Base-by-base conservation (phyloP, 148 eudicot genomes). In the Salicornia ramosissima region DNA sequence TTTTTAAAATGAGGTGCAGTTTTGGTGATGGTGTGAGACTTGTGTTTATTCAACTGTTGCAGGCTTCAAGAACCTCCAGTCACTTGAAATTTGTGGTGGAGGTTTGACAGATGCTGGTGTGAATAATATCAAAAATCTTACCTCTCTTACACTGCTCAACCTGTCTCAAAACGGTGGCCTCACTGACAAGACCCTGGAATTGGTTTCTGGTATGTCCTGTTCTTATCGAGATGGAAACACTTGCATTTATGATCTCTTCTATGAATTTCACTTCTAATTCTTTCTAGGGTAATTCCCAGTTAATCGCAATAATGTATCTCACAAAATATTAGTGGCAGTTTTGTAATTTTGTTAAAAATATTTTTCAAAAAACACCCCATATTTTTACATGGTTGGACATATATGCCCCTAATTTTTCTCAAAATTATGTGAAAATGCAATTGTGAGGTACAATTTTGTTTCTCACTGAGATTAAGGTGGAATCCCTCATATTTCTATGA, bases 1-100 rank as follows among this genome's bases (percentile, higher is more conserved):
- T 36, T 4, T 36, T 36, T 36, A 8, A 36, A 36, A 36, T 36
- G 40, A 36, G 40, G 34, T 47, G 43, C 57, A 18, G 29, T 28
- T 4, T 42, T 51, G 19, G 18, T 42, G 45, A 25, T 51, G 7
- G 54, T 69, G 62, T 39, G n/a, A n/a, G 6, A 33, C 16, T 55
- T 47, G 21, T 24, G 60, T 24, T 63, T 24, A 13, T 52, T 10
- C 30, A 47, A 47, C 33, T 70, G 67, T 26, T 50, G 56, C 77
- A 92, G 98, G 78, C 76, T 88, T 93, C 69, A 94, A 90, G 79
- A 88, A 86, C 54, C 87, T 94, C 5, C 86, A 81, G 69, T 90
- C 97, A 19, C 82, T 90, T 71, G 98, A 94, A 86, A 88, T 90
- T 24, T 94, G 98, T 43, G 89, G 97, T 8, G 98, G 98, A 65